These are phyloP conservation scores for Saksenaea vasiformis DNA, from an alignment of 371 early-diverging fungal species.

Conservation along the genomic window DNA sequence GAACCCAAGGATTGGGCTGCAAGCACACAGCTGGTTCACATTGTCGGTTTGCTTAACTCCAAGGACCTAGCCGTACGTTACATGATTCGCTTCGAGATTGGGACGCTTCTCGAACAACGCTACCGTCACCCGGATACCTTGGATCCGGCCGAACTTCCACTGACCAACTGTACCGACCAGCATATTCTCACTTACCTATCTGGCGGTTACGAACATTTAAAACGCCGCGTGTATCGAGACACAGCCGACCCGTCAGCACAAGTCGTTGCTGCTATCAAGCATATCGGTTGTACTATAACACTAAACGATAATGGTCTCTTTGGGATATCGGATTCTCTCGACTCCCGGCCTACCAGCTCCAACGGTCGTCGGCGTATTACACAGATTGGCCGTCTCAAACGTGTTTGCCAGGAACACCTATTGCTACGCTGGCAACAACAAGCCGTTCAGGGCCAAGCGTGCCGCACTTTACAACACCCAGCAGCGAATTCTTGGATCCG, in stretches of 20 bases:
- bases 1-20: background rate
- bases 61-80: background rate
- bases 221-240: background rate
- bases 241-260: background rate
- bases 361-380: background rate
- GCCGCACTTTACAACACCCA: background rate
- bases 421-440: background rate
- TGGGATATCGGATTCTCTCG: background rate
- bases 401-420: background rate
- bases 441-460: conserved; percentile 1
- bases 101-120: background rate
- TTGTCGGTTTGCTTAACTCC: background rate
- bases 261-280: background rate
- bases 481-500: conserved; percentile 1
- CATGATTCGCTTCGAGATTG: background rate
- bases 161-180: background rate
- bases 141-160: background rate
- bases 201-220: conserved; percentile 5
- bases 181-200: background rate
- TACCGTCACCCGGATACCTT: background rate
- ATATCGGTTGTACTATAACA: background rate
- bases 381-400: background rate
- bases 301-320: background rate
- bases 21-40: background rate
- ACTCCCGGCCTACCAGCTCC: background rate